Evolutionary conservation across 73 alveolate genomes (phyloP).

Genomic region (Tetrahymena borealis): DNA sequence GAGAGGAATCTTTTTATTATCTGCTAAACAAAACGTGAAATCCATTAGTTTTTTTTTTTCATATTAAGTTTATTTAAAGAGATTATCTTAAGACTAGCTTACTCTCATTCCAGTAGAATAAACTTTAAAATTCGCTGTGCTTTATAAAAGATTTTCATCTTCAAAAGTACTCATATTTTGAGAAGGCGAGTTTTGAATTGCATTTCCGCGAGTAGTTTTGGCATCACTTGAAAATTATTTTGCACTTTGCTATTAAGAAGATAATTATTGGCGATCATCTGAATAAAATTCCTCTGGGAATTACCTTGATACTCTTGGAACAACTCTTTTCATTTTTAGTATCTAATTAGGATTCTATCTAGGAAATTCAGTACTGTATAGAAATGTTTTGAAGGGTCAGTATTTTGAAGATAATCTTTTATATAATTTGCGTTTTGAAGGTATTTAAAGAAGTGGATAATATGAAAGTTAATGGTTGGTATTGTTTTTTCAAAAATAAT

Average conservation of each 20-base stretch:
- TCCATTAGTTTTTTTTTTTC: neutral
- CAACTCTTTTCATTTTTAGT: neutral
- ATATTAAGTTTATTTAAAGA: neutral
- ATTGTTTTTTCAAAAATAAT: too few relatives aligned
- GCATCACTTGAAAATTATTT: neutral
- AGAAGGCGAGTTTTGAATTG: neutral
- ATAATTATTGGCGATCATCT: neutral
- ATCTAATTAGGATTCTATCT: too few relatives aligned
- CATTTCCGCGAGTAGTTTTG: neutral
- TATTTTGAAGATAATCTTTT: too few relatives aligned
- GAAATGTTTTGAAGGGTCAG: too few relatives aligned
- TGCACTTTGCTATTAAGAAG: neutral
- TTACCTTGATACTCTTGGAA: neutral
- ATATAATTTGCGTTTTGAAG: too few relatives aligned
- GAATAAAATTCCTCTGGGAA: neutral
- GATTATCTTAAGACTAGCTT: neutral
- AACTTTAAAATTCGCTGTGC: neutral
- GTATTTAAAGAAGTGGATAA: too few relatives aligned
- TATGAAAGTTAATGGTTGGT: too few relatives aligned
- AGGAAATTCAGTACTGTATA: too few relatives aligned
- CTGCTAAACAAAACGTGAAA: neutral
- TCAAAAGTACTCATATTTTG: neutral
- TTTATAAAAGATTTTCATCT: neutral
- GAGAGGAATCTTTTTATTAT: neutral
- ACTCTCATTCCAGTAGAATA: neutral